These are phyloP conservation scores for Phytopythium cucurbitacearum DNA, from an alignment of 352 stramenopile species.

Conservation along the genomic window DNA sequence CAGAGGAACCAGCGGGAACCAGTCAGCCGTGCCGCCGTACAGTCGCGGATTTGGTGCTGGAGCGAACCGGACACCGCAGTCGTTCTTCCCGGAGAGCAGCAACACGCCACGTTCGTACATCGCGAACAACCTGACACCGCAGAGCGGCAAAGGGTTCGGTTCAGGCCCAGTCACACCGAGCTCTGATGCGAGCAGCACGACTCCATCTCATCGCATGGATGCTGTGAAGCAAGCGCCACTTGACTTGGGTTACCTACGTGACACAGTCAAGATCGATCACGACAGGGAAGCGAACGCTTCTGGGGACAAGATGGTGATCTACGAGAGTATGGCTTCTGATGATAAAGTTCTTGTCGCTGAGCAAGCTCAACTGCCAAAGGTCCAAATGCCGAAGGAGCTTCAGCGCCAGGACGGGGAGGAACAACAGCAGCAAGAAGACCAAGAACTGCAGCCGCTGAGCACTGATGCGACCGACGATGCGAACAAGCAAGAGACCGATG, in stretches of 20 bases:
- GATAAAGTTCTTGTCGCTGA: too few species aligned
- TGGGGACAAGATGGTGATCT: background rate
- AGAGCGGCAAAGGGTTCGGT: slow-evolving; percentile 21
- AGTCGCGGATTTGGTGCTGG: slow-evolving; percentile 15
- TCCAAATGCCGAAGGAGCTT: too few species aligned
- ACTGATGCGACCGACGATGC: too few species aligned
- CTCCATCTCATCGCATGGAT: slow-evolving; percentile 46
- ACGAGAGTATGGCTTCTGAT: background rate
- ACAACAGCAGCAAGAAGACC: too few species aligned
- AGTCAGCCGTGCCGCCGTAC: background rate
- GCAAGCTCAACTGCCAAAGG: too few species aligned
- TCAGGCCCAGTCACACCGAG: slow-evolving; percentile 30
- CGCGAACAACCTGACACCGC: slow-evolving; percentile 60
- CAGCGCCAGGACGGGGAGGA: too few species aligned
- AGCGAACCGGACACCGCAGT: slow-evolving; percentile 18
- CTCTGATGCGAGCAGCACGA: slow-evolving; percentile 40
- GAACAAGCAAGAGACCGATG: too few species aligned
- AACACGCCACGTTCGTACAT: slow-evolving; percentile 75
- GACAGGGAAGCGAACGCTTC: background rate
- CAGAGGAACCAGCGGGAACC: slow-evolving; percentile 11
- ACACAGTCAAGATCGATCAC: slow-evolving; percentile 13
- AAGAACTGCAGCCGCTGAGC: too few species aligned
- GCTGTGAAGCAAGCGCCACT: slow-evolving; percentile 65
- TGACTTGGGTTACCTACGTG: slow-evolving; percentile 62
- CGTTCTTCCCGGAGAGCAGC: slow-evolving; percentile 47